Evolutionary conservation across 352 stramenopile genomes (phyloP), one percentile per base, ranked within the genome.

Genomic region (Phytophthora lateralis): DNA sequence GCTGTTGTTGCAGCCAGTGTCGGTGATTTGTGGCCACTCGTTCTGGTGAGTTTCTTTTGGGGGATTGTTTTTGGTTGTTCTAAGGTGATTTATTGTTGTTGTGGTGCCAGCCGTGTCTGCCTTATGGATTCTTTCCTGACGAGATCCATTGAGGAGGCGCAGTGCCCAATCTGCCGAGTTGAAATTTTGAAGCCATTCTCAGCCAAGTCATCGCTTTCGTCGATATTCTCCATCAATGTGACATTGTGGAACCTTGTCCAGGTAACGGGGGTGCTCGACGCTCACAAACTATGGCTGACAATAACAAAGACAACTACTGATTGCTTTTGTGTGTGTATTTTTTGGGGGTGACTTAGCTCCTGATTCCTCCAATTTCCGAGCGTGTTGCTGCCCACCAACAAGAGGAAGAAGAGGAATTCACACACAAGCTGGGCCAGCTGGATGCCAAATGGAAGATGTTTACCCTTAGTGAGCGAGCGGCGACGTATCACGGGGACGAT

Each of bases 231-330:
- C 14, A 61, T 89, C 47, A 92, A 89, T 34, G 77, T 92, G 4
- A 88, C 80, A 27, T 57, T 92, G 17, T 92, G 80, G 80, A 92
- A 90, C 55, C 50, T 87, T 27, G 72, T 80, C 14, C 82, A 92
- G 70, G 80, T 90, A 34, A 4, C n/a, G 34, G 0, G 34, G 6
- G 5, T 6, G 32, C 5, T n/a, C 12, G 12, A 4, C 15, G 34
- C 34, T 39, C 14, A 39, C 34, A 50, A 17, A 34, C n/a, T 26
- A 8, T 29, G 17, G 27, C 7, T 32, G 27, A 11, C 27, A 7
- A 32, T 32, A 11, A 42, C 35, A 42, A 42, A 6, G 7, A 41
- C 34, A 18, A 38, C n/a, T 26, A 42, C 60, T 52, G 9, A 60
- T 30, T 30, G 11, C 32, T 35, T 15, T 11, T 55, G 8, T 53